Evolutionary conservation across 106 monocot species (phyloP).

Genomic region (Apostasia shenzhenica): DNA sequence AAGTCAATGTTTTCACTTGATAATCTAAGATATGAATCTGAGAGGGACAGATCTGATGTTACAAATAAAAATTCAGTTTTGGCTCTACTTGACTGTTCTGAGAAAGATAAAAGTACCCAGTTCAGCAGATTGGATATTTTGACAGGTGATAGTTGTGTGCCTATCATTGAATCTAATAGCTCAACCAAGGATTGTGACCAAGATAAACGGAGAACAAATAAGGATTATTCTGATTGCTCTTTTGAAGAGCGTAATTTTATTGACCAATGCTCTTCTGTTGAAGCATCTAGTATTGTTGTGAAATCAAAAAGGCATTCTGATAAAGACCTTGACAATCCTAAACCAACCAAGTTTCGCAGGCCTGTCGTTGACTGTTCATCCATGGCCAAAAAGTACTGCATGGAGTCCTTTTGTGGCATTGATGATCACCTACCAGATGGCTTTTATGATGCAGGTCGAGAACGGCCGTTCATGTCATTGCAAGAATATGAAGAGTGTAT

Average conservation of each 20-base stretch:
- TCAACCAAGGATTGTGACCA: slow-evolving; percentile 16
- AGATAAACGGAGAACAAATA: slow-evolving; percentile 26
- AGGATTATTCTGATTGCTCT: slow-evolving; percentile 2
- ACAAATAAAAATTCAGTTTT: slow-evolving; percentile 6
- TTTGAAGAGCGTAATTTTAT: slow-evolving; percentile 4
- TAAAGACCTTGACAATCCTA: slow-evolving; percentile 68
- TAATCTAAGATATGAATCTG: slow-evolving; percentile 5
- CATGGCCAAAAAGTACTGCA: slow-evolving; percentile 69
- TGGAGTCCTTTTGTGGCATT: slow-evolving; percentile 71
- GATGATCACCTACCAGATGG: slow-evolving; percentile 89
- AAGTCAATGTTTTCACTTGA: slow-evolving; percentile 17
- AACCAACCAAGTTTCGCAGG: slow-evolving; percentile 63
- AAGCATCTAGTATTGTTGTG: slow-evolving; percentile 24
- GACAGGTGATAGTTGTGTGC: slow-evolving; percentile 20
- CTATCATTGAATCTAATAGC: slow-evolving; percentile 21
- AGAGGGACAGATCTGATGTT: slow-evolving; percentile 12
- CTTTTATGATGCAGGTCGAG: slow-evolving; percentile 98
- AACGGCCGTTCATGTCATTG: slow-evolving; percentile 65
- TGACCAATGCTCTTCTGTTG: slow-evolving; percentile 22
- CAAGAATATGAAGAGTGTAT: slow-evolving; percentile 49
- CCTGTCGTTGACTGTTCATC: slow-evolving; percentile 46
- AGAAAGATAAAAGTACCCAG: slow-evolving; percentile 6
- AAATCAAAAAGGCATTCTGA: slow-evolving; percentile 80
- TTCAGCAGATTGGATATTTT: slow-evolving; percentile 10
- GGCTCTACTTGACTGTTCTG: slow-evolving; percentile 11